Evolutionary conservation across 768 basidiomycete species (phyloP).

Genomic region (Lactarius pseudohatsudake): DNA sequence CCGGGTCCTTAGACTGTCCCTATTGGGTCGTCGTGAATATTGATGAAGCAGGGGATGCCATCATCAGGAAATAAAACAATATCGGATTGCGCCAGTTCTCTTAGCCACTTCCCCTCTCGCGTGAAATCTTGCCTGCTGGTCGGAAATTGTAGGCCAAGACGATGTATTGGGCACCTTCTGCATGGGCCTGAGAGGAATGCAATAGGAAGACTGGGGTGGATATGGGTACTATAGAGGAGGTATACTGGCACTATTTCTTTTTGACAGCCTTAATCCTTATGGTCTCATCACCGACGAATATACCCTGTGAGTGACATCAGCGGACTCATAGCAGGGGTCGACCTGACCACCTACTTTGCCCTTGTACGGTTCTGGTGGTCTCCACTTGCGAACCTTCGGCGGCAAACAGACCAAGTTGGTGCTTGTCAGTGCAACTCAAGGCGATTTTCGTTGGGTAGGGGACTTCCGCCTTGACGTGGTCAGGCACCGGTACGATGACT

Average conservation of each 20-base stretch:
- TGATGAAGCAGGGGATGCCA: no score
- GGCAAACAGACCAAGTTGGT: constrained; percentile 82
- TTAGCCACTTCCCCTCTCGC: no score
- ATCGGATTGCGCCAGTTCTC: no score
- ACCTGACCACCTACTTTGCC: constrained; percentile 74
- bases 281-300: constrained; percentile 91
- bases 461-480: constrained; percentile 76
- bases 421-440: constrained; percentile 84
- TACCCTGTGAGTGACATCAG: constrained; percentile 54
- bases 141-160: background rate
- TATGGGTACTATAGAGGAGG: constrained; percentile 5
- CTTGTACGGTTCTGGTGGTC: constrained; percentile 96
- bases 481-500: constrained; percentile 79
- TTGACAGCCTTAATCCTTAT: constrained; percentile 90
- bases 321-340: constrained; percentile 14
- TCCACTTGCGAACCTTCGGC: constrained; percentile 81
- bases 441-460: constrained; percentile 82
- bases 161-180: background rate
- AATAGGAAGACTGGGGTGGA: background rate
- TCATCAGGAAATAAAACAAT: no score
- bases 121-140: background rate
- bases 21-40: no score
- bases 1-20: no score
- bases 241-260: constrained; percentile 72
- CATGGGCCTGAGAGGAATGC: background rate